Percentiles rank a stretch among this genome's conserved stretches.
phyloP scores from a whole-genome alignment of 1,284 basidiomycete species.

The Blastosporella zonata region DNA sequence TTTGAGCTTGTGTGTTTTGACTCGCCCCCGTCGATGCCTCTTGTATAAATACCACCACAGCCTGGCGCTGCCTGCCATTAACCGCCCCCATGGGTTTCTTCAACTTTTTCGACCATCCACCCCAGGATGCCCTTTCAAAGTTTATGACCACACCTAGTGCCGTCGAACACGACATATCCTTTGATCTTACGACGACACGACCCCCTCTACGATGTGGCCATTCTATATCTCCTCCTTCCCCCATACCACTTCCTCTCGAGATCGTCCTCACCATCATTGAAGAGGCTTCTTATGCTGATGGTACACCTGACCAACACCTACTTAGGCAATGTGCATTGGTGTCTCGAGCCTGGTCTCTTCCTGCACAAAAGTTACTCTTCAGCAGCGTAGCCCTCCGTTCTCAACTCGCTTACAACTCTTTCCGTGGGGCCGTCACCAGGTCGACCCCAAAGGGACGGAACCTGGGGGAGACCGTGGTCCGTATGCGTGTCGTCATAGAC shows the following conservation, averaged over 20 bases:
- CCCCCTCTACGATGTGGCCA: slow-evolving; percentile 9
- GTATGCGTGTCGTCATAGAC: slow-evolving; percentile 57
- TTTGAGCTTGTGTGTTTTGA: slow-evolving; percentile 15
- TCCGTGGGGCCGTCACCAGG: slow-evolving; percentile 47
- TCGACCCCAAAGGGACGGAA: slow-evolving; percentile 43
- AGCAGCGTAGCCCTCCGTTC: slow-evolving; percentile 50
- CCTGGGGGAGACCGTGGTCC: slow-evolving; percentile 50
- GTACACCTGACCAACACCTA: slow-evolving; percentile 37
- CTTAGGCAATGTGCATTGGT: slow-evolving; percentile 57
- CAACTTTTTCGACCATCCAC: slow-evolving; percentile 31
- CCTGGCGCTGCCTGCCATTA: slow-evolving; percentile 6
- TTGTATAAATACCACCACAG: slow-evolving; percentile 19
- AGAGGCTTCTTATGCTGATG: slow-evolving; percentile 40
- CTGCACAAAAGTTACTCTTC: slow-evolving; percentile 64
- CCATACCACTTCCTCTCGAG: slow-evolving; percentile 53
- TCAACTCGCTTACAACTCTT: slow-evolving; percentile 50
- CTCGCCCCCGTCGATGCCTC: slow-evolving; percentile 8
- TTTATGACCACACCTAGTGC: slow-evolving; percentile 26
- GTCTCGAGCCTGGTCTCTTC: slow-evolving; percentile 58
- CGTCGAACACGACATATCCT: slow-evolving; percentile 35
- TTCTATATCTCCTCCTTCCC: slow-evolving; percentile 9
- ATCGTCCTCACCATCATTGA: slow-evolving; percentile 62
- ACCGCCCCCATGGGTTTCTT: slow-evolving; percentile 34
- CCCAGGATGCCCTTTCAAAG: slow-evolving; percentile 23
- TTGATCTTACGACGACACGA: slow-evolving; percentile 28